phyloP scores from a whole-genome alignment of 2,329 filamentous ascomycete species.

The Penicillium hordei region DNA sequence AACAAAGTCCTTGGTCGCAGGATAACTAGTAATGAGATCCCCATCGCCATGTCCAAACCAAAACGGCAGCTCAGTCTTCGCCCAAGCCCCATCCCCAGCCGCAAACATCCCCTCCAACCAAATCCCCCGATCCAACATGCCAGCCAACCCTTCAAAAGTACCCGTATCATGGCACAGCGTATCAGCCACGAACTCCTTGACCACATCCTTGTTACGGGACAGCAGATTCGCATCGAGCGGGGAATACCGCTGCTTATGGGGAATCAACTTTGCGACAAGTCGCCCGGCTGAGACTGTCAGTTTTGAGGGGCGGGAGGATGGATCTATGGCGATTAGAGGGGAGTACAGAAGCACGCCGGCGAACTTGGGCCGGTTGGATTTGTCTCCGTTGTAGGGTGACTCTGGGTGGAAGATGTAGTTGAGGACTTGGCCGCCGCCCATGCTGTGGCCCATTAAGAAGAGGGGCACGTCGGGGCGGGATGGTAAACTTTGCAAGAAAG shows the following conservation, averaged over 20 bases:
- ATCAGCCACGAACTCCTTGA: slow-evolving; percentile 63
- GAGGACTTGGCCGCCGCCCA: slow-evolving; percentile 80
- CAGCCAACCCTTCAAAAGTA: slow-evolving; percentile 76
- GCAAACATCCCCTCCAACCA: slow-evolving; percentile 54
- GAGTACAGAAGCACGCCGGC: slow-evolving; percentile 72
- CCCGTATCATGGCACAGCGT: slow-evolving; percentile 76
- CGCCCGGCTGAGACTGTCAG: slow-evolving; percentile 66
- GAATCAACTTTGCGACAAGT: slow-evolving; percentile 66
- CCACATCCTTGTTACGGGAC: slow-evolving; percentile 65
- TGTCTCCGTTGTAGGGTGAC: slow-evolving; percentile 36
- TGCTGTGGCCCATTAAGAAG: slow-evolving; percentile 87
- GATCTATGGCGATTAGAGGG: slow-evolving; percentile 75
- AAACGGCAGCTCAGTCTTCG: slow-evolving; percentile 55
- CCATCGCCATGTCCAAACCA: slow-evolving; percentile 75
- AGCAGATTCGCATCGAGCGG: slow-evolving; percentile 64
- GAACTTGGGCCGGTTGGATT: slow-evolving; percentile 58
- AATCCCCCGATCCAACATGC: slow-evolving; percentile 71
- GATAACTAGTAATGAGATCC: slow-evolving; percentile 68
- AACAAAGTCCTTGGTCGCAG: slow-evolving; percentile 64
- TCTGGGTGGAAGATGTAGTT: slow-evolving; percentile 52
- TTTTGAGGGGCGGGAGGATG: slow-evolving; percentile 61
- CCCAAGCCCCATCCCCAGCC: slow-evolving; percentile 21
- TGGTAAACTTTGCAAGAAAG: slow-evolving; percentile 66
- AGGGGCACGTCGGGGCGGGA: slow-evolving; percentile 49
- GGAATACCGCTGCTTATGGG: slow-evolving; percentile 65